A percentile compares a stretch with the other conserved stretches of the same genome.
phyloP scores from a whole-genome alignment of 2,329 filamentous ascomycete genomes.

The Pseudogymnoascus sp. region DNA sequence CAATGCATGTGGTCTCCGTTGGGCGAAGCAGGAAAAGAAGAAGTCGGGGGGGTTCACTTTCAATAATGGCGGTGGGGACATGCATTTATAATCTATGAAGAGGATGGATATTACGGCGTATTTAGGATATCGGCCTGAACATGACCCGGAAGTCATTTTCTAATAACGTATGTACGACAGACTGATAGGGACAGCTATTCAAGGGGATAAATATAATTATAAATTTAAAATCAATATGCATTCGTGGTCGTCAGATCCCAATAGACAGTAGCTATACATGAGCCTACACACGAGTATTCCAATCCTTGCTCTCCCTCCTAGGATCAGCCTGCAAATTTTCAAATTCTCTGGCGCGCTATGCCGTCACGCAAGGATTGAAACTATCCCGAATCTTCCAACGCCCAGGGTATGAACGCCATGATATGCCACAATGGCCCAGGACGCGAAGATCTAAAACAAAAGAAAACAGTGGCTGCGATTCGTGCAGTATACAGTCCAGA shows the following conservation, averaged over 20 bases:
- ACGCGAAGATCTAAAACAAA: constrained; percentile 18
- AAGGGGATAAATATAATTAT: background rate
- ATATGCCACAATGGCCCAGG: constrained; percentile 28
- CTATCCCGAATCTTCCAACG: constrained; percentile 24
- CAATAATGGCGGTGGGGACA: background rate
- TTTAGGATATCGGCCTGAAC: background rate
- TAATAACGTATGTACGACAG: constrained; percentile 5
- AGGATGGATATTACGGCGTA: background rate
- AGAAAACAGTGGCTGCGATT: constrained; percentile 21
- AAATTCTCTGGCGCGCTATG: constrained; percentile 2
- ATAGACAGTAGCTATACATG: constrained; percentile 7
- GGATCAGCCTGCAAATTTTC: constrained; percentile 3
- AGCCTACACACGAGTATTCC: background rate
- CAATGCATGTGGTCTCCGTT: constrained; percentile 80
- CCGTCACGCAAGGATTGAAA: constrained; percentile 18
- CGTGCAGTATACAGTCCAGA: constrained; percentile 26
- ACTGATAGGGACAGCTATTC: background rate
- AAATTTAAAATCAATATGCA: background rate
- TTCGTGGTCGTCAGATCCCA: background rate
- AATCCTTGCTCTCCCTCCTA: background rate
- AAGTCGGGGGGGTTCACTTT: constrained; percentile 19
- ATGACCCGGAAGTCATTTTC: background rate
- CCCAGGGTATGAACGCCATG: constrained; percentile 28
- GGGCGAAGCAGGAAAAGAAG: constrained; percentile 81
- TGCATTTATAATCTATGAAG: background rate